Percentiles rank a stretch among this genome's conserved stretches.
Conservation (phyloP, 1,139 yeast genomes). For the Protomyces gravidus region DNA sequence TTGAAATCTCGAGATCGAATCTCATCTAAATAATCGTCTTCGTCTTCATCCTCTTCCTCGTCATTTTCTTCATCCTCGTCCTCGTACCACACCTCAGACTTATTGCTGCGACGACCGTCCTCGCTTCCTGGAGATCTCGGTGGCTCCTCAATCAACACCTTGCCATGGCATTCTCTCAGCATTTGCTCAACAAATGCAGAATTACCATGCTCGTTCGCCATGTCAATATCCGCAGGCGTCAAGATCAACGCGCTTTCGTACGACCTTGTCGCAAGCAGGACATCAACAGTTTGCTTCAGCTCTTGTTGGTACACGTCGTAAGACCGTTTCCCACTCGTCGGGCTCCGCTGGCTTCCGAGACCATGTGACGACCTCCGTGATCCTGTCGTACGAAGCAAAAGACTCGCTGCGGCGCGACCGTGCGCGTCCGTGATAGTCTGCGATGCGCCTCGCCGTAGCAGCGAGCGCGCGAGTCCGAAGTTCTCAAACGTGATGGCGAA, state of each 20-base stretch:
- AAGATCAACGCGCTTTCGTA: neutral
- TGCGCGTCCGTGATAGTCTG: neutral
- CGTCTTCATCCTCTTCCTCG: neutral
- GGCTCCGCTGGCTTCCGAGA: neutral
- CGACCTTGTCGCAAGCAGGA: neutral
- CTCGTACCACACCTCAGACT: neutral
- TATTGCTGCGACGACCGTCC: neutral
- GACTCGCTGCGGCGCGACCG: slow-evolving; percentile 9
- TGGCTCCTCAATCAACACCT: neutral
- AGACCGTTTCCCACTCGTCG: neutral
- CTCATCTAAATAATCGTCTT: too few relatives aligned
- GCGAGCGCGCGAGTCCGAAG: slow-evolving; percentile 2
- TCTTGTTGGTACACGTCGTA: neutral
- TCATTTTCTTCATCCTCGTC: neutral
- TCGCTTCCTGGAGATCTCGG: neutral
- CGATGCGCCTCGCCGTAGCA: slow-evolving; percentile 9
- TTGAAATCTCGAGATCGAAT: too few relatives aligned
- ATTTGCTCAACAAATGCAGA: neutral
- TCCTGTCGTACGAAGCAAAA: slow-evolving; percentile 10
- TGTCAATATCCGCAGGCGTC: neutral
- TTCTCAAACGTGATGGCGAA: slow-evolving; percentile 3
- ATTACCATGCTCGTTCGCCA: neutral
- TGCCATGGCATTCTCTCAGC: neutral
- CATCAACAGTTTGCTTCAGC: neutral
- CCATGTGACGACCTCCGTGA: neutral